Evolutionary conservation across 163 green algal species (phyloP).

Genomic region (Chloromonas sp.): DNA sequence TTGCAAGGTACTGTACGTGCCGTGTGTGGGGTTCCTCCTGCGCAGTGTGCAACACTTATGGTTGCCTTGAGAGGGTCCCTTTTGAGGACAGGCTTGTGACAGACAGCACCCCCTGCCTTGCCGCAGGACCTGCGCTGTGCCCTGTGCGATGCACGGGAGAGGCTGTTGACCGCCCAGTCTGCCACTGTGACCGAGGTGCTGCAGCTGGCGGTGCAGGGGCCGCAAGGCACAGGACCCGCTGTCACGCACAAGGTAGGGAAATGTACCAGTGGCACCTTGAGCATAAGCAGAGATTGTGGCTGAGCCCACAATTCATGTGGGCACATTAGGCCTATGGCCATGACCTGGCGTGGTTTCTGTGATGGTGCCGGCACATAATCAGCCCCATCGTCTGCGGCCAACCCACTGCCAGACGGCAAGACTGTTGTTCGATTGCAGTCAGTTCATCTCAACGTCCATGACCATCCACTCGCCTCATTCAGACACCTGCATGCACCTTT

Average conservation of each 20-base stretch:
- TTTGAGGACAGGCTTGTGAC: background rate
- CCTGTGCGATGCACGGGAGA: background rate
- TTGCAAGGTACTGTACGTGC: background rate
- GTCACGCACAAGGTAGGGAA: background rate
- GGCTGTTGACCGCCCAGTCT: background rate
- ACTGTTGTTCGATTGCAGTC: too few relatives aligned
- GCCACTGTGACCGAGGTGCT: background rate
- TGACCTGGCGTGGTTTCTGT: background rate
- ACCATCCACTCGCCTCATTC: too few relatives aligned
- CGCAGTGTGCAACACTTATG: background rate
- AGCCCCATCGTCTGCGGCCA: too few relatives aligned
- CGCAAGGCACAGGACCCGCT: background rate
- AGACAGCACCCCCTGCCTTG: background rate
- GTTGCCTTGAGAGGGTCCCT: background rate
- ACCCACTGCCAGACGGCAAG: too few relatives aligned
- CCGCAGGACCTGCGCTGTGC: background rate
- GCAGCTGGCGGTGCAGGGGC: background rate
- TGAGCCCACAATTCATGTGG: too few relatives aligned
- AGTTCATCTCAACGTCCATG: too few relatives aligned
- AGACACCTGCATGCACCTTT: too few relatives aligned
- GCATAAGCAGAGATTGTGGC: too few relatives aligned
- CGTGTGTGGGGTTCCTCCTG: background rate
- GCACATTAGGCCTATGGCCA: background rate
- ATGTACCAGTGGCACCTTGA: background rate
- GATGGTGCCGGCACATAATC: too few relatives aligned